Evolutionary conservation across 2,329 filamentous ascomycete genomes (phyloP), one percentile per base, ranked within the genome.

Genomic region (Fusarium falciforme): DNA sequence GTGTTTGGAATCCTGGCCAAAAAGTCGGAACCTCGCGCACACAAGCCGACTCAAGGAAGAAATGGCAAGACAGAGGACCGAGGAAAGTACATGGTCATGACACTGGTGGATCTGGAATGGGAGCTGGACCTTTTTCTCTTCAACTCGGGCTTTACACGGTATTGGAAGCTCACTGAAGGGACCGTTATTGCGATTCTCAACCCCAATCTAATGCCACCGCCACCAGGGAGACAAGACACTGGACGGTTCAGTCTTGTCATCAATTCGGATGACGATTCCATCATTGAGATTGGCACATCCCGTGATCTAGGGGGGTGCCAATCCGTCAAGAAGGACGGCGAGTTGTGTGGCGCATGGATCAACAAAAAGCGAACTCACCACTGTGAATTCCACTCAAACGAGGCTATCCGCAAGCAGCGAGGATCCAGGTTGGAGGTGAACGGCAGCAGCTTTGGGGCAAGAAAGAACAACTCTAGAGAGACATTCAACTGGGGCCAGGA

Each of bases 51-150:
- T 5, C 77, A 82, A 12, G 84, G 80, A 22, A 83, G 83, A 65
- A 85, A 86, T 10, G 84, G 86, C 7, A 85, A 86, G 70, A 82
- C 88, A 52, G 87, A 89, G 11, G 88, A 92, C 63, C 87, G 88
- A 22, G 92, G 93, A 59, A 98, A 97, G 81, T 99, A 97, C 85
- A 98, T 99, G 93, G 93, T 96, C 2, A 86, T 99, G 71, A 94
- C 91, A 2, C 87, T 99, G 4, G 94, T 94, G 0, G 96, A 99
- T 81, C 86, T 99, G 12, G 93, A 94, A 77, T 98, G 92, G 90
- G 94, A 98, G 77, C 83, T 99, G 14, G 95, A 98, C 73, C 88
- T 98, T 47, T 98, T 95, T 77, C 89, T 99, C 16, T 99, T 99
- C 83, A 93, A 94, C 77, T 91, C 93, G 0, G 97, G 94, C 8